A percentile compares a stretch with the other conserved stretches of the same genome.
Conservation (phyloP, 495 filamentous ascomycete species). For the Astrocystis sublimbata region DNA sequence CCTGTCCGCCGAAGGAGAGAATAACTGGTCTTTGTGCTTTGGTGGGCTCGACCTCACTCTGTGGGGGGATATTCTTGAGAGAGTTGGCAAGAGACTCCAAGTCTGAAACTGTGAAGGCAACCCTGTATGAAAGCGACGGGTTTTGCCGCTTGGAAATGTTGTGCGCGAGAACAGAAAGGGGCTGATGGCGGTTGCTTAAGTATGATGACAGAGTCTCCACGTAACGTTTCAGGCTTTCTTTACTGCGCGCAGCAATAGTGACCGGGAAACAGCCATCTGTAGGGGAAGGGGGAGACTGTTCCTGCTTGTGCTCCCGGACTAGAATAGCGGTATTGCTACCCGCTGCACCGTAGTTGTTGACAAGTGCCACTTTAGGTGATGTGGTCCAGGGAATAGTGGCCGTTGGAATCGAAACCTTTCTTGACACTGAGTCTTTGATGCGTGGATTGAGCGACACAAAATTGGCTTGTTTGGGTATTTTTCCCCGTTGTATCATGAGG, state of each 20-base stretch:
- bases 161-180: no score
- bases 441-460: constrained; percentile 43
- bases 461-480: constrained; percentile 46
- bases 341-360: constrained; percentile 38
- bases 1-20: no score
- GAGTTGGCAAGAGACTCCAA: no score
- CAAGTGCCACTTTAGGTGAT: constrained; percentile 38
- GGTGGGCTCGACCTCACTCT: not conserved
- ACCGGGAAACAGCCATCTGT: no score
- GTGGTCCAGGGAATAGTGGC: constrained; percentile 44
- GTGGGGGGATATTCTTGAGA: no score
- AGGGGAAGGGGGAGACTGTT: constrained; percentile 42
- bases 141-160: no score
- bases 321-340: constrained; percentile 29
- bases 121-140: no score
- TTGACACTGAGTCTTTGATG: constrained; percentile 22
- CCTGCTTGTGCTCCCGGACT: constrained; percentile 49
- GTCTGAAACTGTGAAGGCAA: no score
- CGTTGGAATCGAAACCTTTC: constrained; percentile 37
- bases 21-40: no score
- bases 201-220: no score
- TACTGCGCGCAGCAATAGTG: constrained; percentile 6
- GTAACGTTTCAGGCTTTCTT: no score
- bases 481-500: constrained; percentile 47
- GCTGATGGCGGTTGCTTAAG: no score